Evolutionary conservation across 2,329 filamentous ascomycete species (phyloP).

Genomic region (Neoscytalidium dimidiatum): DNA sequence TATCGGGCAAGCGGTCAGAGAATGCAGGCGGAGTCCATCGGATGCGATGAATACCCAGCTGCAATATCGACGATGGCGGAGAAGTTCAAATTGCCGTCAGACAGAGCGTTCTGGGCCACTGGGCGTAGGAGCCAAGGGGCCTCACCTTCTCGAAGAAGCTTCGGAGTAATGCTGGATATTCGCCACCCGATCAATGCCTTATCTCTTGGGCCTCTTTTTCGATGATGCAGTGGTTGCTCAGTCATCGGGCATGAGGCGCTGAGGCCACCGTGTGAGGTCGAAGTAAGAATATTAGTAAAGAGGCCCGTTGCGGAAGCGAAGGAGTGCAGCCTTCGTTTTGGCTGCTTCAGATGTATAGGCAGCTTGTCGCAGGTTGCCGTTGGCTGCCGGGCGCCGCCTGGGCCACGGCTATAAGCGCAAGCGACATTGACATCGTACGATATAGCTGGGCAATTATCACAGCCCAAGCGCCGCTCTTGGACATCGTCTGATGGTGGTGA

Average conservation of each 20-base stretch:
- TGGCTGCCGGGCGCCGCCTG: not conserved
- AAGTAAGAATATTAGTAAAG: not conserved
- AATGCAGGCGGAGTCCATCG: not conserved
- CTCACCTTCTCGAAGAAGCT: not conserved
- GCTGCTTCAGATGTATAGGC: not conserved
- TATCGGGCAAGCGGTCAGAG: not conserved
- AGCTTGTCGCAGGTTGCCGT: not conserved
- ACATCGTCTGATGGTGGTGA: not conserved
- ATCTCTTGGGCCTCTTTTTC: no score
- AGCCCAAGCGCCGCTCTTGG: not conserved
- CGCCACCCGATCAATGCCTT: not conserved
- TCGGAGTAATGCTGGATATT: not conserved
- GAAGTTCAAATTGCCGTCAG: not conserved
- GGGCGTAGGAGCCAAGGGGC: not conserved
- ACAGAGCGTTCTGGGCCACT: not conserved
- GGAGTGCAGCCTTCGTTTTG: not conserved
- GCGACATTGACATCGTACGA: not conserved
- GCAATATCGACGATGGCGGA: not conserved
- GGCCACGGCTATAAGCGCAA: constrained; percentile 1
- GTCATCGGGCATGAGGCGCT: not conserved
- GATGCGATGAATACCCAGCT: not conserved
- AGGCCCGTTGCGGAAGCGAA: not conserved
- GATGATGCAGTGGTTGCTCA: not conserved
- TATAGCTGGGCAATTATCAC: not conserved
- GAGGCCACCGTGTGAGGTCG: not conserved